A percentile compares a stretch with the other conserved stretches of the same genome.
Conservation (phyloP, 2,329 filamentous ascomycete species). For the Mycosphaerella arachidis region DNA sequence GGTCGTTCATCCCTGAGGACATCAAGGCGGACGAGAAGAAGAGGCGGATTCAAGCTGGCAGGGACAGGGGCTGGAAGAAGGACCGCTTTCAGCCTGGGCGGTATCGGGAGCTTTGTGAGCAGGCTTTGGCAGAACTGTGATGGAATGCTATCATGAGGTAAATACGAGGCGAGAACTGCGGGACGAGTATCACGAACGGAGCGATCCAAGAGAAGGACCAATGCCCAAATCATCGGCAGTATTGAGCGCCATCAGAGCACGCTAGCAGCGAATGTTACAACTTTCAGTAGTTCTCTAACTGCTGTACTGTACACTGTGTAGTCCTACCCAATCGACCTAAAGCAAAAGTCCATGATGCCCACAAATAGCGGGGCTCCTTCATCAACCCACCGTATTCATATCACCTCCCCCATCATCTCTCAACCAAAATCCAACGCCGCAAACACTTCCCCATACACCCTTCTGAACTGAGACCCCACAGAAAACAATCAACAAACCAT, state of each 20-base stretch:
- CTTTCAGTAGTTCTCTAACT: not conserved
- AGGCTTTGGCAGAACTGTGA: slow-evolving; percentile 30
- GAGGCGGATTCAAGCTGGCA: slow-evolving; percentile 26
- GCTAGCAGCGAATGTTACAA: not conserved
- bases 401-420: not conserved
- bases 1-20: slow-evolving; percentile 26
- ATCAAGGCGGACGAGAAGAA: slow-evolving; percentile 25
- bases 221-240: not conserved
- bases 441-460: not conserved
- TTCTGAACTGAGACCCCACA: not conserved
- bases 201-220: not conserved
- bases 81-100: slow-evolving; percentile 26
- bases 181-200: not conserved
- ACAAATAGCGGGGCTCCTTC: not conserved
- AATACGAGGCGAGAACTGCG: not conserved
- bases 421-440: not conserved
- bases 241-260: not conserved
- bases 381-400: not conserved
- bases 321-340: not conserved
- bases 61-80: slow-evolving; percentile 26
- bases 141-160: not conserved
- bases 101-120: slow-evolving; percentile 27
- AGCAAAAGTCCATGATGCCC: not conserved
- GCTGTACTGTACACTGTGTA: not conserved
- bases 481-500: not conserved